These are phyloP conservation scores for Rhododendron ovatum DNA, from an alignment of 148 eudicot species.

Conservation along the genomic window DNA sequence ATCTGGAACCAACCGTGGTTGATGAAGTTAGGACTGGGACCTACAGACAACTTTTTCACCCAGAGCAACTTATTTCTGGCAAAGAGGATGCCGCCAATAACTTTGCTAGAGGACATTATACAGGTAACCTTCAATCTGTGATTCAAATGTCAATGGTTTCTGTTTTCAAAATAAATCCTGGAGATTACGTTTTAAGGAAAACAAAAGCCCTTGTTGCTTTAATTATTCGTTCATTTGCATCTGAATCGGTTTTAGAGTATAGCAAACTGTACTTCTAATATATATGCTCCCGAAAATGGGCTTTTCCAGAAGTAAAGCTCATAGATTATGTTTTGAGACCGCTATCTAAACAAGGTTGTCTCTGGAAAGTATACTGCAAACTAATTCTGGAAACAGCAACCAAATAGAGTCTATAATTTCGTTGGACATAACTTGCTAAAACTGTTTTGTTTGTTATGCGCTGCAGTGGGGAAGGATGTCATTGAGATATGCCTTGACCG, in stretches of 20 bases:
- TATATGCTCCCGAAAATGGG: not conserved
- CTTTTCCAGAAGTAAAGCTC: not conserved
- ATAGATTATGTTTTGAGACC: not conserved
- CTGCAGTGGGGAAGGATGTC: constrained; percentile 35
- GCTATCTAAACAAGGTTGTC: not conserved
- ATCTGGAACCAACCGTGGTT: constrained; percentile 36
- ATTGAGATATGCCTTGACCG: constrained; percentile 33
- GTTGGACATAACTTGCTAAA: not conserved
- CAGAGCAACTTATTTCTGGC: constrained; percentile 37
- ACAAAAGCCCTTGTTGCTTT: not conserved
- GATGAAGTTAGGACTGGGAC: constrained; percentile 36
- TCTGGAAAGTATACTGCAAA: not conserved
- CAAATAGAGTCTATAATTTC: not conserved
- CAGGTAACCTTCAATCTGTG: constrained; percentile 8
- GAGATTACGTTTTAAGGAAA: not conserved
- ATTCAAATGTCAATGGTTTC: not conserved
- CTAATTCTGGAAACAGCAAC: not conserved
- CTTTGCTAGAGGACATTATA: constrained; percentile 39
- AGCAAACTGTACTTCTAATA: not conserved
- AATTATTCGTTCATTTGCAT: not conserved
- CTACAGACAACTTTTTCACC: constrained; percentile 37
- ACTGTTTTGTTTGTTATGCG: not conserved
- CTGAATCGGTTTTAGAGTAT: not conserved
- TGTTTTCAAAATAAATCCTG: not conserved
- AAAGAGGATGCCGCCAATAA: constrained; percentile 38